These are phyloP conservation scores for Populus tremula DNA, from an alignment of 345 rosid genomes.

Conservation along the genomic window DNA sequence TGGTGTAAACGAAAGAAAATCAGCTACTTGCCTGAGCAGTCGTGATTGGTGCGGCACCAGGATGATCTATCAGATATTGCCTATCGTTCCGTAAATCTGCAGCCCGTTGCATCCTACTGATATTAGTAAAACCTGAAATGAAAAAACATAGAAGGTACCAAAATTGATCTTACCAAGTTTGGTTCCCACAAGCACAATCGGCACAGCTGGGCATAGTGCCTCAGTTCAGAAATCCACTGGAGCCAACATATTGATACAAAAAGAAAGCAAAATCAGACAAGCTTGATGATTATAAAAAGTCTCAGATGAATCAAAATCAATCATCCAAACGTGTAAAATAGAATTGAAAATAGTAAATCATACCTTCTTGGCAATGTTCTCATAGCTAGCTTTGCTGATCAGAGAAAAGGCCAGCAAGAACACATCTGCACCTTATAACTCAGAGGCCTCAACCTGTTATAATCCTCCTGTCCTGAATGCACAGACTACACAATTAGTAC, in stretches of 20 bases:
- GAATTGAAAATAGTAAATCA: not conserved
- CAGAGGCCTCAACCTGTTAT: constrained; percentile 55
- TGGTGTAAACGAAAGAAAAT: not conserved
- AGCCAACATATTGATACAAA: no score
- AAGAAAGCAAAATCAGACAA: not conserved
- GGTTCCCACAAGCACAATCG: constrained; percentile 52
- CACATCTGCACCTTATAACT: constrained; percentile 61
- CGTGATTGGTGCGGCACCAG: constrained; percentile 41
- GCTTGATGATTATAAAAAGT: not conserved
- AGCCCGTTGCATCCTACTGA: not conserved
- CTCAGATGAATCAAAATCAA: not conserved
- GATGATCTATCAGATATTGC: constrained; percentile 47
- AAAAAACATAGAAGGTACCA: not conserved
- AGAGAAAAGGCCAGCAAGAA: constrained; percentile 50
- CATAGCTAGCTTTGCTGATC: constrained; percentile 50
- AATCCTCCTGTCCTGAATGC: constrained; percentile 53
- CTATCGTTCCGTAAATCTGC: constrained; percentile 52
- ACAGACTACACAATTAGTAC: not conserved
- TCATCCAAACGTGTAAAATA: not conserved
- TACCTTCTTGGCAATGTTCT: constrained; percentile 53
- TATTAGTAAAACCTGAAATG: not conserved
- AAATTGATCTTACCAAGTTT: constrained; percentile 37
- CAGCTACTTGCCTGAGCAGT: constrained; percentile 32
- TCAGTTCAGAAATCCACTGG: constrained; percentile 56
- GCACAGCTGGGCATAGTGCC: constrained; percentile 55